Base-by-base conservation (phyloP, 495 filamentous ascomycete genomes). In the Letharia lupina region DNA sequence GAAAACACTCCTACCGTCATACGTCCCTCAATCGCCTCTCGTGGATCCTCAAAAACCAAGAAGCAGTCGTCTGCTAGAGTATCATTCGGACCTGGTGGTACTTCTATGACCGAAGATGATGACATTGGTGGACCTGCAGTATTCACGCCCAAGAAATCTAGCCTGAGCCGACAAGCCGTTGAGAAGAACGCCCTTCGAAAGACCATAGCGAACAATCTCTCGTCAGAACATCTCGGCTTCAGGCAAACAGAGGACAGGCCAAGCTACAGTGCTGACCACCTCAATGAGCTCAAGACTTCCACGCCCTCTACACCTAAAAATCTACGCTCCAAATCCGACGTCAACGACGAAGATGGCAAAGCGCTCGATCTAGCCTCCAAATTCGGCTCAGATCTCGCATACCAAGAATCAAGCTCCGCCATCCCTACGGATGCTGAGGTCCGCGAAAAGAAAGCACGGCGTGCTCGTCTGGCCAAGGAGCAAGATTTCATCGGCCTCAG, bases 361-460 rank as follows among this genome's bases (percentile, higher is more conserved):
- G 77, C 88, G 4, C 79, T 97, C 9, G 91, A 93, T 70, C 78
- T 87, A 16, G 80, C 82, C 7, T 81, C 84, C 8, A 88, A 89
- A 63, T 89, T 89, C 66, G 86, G 84, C 5, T 77, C 83, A 28
- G 63, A 80, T 23, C 67, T 71, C 15, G 47, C 61, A 37, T 52
- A 67, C 3, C 65, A 63, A 23, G 73, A 75, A 18, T 69, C 69
- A 20, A 71, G 68, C 52, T 74, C 80, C 4, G 72, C 76, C 3
- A 92, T 98, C 62, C 89, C 93, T 5, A 91, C 87, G 35, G 88
- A 91, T 71, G 84, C 89, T n/a, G 89, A 97, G 70, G 96, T 98
- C 50, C 82, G 84, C 59, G 92, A 96, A 74, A 94, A 94, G 79
- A 98, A 98, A 77, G 89, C 87, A 48, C 85, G 95, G 13, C 84